Base-by-base conservation (phyloP, 2,329 filamentous ascomycete genomes). In the Colletotrichum plurivorum region DNA sequence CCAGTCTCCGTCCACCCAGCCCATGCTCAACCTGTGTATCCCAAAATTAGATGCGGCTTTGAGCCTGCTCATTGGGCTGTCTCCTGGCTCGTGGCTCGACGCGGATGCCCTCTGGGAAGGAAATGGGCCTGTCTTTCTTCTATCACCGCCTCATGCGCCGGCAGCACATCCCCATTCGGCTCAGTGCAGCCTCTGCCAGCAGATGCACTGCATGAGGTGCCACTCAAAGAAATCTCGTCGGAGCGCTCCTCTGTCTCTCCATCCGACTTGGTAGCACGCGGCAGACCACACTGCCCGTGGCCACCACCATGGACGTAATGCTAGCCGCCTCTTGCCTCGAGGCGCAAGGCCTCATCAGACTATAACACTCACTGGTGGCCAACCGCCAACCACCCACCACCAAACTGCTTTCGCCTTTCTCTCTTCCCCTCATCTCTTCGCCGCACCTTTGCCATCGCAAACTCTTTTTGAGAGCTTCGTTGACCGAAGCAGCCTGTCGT, bases 401-500 rank as follows among this genome's bases (percentile, higher is more conserved):
- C 54, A n/a, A 46, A 15, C 45, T 46, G 45, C 45, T 46, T n/a
- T 22, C 46, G 18, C 12, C 22, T 63, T 55, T 43, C 51, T 60
- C 27, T 67, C 54, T 39, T 46, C 48, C 75, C 75, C 75, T 67
- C 75, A 74, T 67, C 76, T 74, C 48, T 72, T 70, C 63, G 31
- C 25, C 31, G 53, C 36, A 43, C 56, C 18, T 45, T 63, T 71
- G 59, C 51, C 72, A 60, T 61, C 53, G 51, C 59, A 63, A 64
- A 43, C 22, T 70, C 31, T 36, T 68, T 68, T 69, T 77, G 78
- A 77, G 77, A 63, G 76, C 77, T 80, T 83, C 80, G 81, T 84
- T 83, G 82, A 83, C 70, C 82, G 80, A 82, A 77, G 79, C 78
- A 80, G 78, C 79, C 81, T 79, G 76, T 82, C 81, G 73, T 82